Percentiles rank a stretch among this genome's conserved stretches.
Evolutionary conservation across 495 filamentous ascomycete genomes (phyloP).

Genomic region (Aspergillus mulundensis): DNA sequence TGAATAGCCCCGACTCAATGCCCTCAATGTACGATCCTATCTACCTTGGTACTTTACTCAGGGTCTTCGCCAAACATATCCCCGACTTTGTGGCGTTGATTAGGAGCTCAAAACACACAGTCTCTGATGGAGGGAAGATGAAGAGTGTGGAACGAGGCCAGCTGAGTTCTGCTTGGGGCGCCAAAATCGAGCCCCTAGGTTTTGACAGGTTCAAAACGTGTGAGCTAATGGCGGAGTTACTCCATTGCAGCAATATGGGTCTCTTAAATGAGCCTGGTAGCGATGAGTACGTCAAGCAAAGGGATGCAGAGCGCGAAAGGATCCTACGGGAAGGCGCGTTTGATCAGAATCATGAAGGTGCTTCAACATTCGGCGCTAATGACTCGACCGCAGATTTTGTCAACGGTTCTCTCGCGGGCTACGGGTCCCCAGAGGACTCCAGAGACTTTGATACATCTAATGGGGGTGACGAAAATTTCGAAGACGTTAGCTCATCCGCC

Average conservation of each 20-base stretch:
- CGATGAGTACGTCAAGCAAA: constrained; percentile 75
- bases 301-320: constrained; percentile 77
- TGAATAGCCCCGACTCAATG: constrained; percentile 67
- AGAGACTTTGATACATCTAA: constrained; percentile 66
- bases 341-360: constrained; percentile 33
- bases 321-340: constrained; percentile 65
- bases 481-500: constrained; percentile 73
- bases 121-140: constrained; percentile 55
- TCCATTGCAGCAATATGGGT: constrained; percentile 99
- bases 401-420: constrained; percentile 32
- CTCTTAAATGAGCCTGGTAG: constrained; percentile 90
- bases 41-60: constrained; percentile 89
- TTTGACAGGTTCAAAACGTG: constrained; percentile 99
- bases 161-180: constrained; percentile 81
- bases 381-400: constrained; percentile 47
- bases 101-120: constrained; percentile 57
- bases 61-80: constrained; percentile 86
- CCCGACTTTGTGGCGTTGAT: constrained; percentile 94
- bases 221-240: constrained; percentile 94
- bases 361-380: constrained; percentile 41
- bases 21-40: constrained; percentile 90
- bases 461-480: constrained; percentile 84
- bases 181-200: constrained; percentile 87
- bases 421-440: constrained; percentile 41
- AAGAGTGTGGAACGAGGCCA: constrained; percentile 58